phyloP scores from a whole-genome alignment of 345 rosid species.

The Clausena lansium region DNA sequence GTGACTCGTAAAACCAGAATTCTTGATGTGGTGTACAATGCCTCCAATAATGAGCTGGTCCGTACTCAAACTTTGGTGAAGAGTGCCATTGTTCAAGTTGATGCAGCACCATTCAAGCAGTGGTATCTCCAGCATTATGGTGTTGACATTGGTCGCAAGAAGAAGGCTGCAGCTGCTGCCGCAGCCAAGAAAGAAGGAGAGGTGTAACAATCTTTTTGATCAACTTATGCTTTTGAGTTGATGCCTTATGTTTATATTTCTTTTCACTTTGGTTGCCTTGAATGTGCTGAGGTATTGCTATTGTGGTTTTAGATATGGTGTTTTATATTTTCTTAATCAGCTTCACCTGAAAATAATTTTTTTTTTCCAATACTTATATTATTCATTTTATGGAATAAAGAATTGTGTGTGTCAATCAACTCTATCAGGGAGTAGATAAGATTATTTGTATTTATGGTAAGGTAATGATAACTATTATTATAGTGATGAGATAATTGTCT shows the following conservation, averaged over 20 bases:
- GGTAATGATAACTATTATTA: not conserved
- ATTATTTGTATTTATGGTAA: not conserved
- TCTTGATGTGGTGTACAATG: slow-evolving; percentile 86
- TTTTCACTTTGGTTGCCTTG: not conserved
- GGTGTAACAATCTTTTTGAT: slow-evolving; percentile 10
- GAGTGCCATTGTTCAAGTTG: slow-evolving; percentile 51
- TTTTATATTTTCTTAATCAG: not conserved
- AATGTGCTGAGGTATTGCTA: not conserved
- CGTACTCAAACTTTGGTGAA: slow-evolving; percentile 72
- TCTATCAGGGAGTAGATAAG: not conserved
- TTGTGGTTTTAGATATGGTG: not conserved
- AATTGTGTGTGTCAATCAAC: not conserved
- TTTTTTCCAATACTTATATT: not conserved
- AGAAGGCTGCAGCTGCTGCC: slow-evolving; percentile 29
- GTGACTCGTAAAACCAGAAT: slow-evolving; percentile 80
- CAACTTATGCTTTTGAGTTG: not conserved
- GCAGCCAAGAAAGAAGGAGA: slow-evolving; percentile 43
- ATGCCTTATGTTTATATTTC: not conserved
- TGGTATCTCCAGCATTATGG: slow-evolving; percentile 56
- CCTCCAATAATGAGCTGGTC: slow-evolving; percentile 82
- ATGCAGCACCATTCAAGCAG: slow-evolving; percentile 56
- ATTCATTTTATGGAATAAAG: not conserved
- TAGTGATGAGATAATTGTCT: too few relatives aligned
- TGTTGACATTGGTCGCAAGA: slow-evolving; percentile 55
- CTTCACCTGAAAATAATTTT: not conserved